Conservation (phyloP, 352 stramenopile genomes). For the Phytophthora brassicae region DNA sequence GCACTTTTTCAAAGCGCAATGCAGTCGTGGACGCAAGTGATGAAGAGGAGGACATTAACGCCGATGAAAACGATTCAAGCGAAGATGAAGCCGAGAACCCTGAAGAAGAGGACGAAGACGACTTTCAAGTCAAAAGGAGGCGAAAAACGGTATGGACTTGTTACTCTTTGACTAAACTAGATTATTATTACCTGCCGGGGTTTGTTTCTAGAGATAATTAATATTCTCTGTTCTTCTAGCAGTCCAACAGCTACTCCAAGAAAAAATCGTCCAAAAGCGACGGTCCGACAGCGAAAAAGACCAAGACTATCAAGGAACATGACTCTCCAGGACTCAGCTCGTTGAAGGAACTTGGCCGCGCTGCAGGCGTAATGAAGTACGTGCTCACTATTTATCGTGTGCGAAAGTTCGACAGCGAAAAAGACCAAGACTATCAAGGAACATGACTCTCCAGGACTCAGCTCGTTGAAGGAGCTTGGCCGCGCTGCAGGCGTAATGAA, state of each 20-base stretch:
- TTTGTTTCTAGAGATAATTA: not conserved
- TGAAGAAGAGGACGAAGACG: constrained; percentile 28
- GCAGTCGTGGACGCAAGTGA: constrained; percentile 48
- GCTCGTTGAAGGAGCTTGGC: constrained; percentile 69
- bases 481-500: constrained; percentile 64
- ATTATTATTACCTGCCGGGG: not conserved
- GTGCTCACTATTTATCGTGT: constrained; percentile 9
- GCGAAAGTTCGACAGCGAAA: constrained; percentile 17
- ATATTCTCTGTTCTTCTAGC: not conserved
- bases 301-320: constrained; percentile 17
- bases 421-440: constrained; percentile 27
- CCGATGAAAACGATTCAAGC: constrained; percentile 30
- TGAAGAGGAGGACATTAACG: constrained; percentile 37
- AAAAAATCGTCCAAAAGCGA: constrained; percentile 26
- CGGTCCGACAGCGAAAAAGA: constrained; percentile 27
- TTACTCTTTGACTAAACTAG: not conserved
- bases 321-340: constrained; percentile 53
- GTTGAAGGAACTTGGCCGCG: constrained; percentile 73
- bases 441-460: constrained; percentile 49
- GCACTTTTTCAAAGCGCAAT: constrained; percentile 28
- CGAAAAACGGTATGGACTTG: constrained; percentile 24
- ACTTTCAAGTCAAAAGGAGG: constrained; percentile 26
- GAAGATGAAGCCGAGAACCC: constrained; percentile 29
- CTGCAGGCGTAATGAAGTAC: constrained; percentile 68
- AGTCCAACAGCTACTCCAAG: constrained; percentile 10